Conservation (phyloP, 257 asterid species). For the Nicotiana paniculata region DNA sequence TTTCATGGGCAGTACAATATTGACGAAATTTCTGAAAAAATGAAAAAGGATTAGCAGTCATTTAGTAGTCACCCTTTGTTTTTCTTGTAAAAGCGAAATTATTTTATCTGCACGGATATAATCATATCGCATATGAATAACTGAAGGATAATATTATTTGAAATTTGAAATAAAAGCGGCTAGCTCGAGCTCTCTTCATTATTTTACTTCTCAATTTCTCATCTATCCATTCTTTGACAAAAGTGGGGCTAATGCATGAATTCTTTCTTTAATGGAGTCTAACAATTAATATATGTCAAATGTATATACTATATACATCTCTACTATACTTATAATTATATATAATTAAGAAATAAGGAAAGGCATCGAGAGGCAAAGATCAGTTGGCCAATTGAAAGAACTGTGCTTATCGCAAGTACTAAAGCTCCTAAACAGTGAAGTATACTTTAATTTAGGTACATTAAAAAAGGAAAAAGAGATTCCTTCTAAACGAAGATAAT, state of each 20-base stretch:
- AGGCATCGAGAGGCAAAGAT: background rate
- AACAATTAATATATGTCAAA: background rate
- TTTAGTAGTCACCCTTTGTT: background rate
- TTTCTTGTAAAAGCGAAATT: background rate
- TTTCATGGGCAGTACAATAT: conserved; percentile 2
- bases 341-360: background rate
- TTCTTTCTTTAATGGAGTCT: background rate
- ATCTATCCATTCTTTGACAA: background rate
- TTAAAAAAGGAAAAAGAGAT: background rate
- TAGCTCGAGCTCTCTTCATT: background rate
- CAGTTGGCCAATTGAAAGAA: background rate
- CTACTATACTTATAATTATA: too few species aligned
- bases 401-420: background rate
- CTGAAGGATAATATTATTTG: background rate
- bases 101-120: background rate
- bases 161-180: background rate
- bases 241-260: background rate
- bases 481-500: conserved; percentile 1
- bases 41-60: background rate
- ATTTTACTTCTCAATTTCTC: background rate
- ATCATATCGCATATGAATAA: background rate
- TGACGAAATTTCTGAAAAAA: background rate
- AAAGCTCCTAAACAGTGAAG: background rate
- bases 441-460: background rate
- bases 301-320: too few species aligned